A percentile compares a stretch with the other conserved stretches of the same genome.
These are phyloP conservation scores for Mycena capillaripes DNA, from an alignment of 768 basidiomycete genomes.

Conservation along the genomic window DNA sequence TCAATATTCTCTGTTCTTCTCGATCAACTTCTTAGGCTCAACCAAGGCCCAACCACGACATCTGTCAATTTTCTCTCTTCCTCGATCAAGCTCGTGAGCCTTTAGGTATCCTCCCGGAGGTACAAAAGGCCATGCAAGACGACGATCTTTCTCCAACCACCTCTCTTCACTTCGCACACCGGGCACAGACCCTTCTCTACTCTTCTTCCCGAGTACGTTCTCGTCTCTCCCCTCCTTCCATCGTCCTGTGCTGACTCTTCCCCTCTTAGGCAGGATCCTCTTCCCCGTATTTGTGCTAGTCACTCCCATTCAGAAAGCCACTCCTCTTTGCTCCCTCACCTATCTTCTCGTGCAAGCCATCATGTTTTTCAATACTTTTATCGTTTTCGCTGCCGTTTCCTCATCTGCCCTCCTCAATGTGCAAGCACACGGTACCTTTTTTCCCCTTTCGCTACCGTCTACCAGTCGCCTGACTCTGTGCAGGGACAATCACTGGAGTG, in stretches of 20 bases:
- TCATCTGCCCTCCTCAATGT: not conserved
- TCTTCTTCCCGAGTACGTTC: slow-evolving; percentile 14
- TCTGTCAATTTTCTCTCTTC: not conserved
- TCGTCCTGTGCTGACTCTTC: not conserved
- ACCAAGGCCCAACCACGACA: no score
- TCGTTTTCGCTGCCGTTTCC: not conserved
- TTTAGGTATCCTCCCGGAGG: not conserved
- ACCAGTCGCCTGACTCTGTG: not conserved
- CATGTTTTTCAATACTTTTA: slow-evolving; percentile 32
- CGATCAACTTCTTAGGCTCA: no score
- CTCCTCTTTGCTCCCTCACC: not conserved
- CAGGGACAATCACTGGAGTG: slow-evolving; percentile 28
- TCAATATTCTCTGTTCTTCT: no score
- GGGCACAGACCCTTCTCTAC: slow-evolving; percentile 26
- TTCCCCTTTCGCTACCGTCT: not conserved
- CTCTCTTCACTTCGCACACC: slow-evolving; percentile 24
- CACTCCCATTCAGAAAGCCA: slow-evolving; percentile 13
- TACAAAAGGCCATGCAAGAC: slow-evolving; percentile 26
- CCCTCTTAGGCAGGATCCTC: not conserved
- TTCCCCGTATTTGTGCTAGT: slow-evolving; percentile 25
- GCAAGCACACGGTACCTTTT: not conserved
- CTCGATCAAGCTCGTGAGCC: not conserved
- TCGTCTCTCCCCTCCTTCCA: not conserved
- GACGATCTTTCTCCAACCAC: slow-evolving; percentile 17
- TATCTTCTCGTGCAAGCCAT: slow-evolving; percentile 24